phyloP scores from a whole-genome alignment of 1,139 yeast species.

The Suhomyces maxii region DNA sequence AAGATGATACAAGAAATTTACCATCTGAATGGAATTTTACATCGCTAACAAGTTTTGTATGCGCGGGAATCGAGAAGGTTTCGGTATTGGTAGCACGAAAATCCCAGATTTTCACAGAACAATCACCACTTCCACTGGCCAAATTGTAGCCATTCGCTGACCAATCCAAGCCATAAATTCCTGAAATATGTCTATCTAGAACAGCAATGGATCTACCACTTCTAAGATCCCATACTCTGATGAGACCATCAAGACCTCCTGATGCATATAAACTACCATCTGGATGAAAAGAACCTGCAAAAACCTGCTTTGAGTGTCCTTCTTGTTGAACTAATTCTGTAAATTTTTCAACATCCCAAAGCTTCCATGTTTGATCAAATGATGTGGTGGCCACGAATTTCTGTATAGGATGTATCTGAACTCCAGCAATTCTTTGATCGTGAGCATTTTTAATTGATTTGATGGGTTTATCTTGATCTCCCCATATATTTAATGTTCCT shows the following conservation, averaged over 20 bases:
- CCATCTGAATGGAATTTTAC: slow-evolving; percentile 53
- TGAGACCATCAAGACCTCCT: slow-evolving; percentile 78
- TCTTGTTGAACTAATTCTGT: slow-evolving; percentile 56
- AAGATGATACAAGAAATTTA: slow-evolving; percentile 55
- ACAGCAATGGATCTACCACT: slow-evolving; percentile 66
- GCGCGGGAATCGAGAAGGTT: slow-evolving; percentile 67
- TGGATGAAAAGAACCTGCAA: slow-evolving; percentile 61
- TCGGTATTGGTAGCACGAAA: slow-evolving; percentile 49
- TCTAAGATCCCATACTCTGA: slow-evolving; percentile 83
- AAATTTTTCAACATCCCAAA: slow-evolving; percentile 67
- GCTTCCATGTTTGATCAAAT: slow-evolving; percentile 83
- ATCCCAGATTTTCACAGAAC: slow-evolving; percentile 85
- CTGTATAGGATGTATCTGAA: slow-evolving; percentile 67
- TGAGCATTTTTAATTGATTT: slow-evolving; percentile 39
- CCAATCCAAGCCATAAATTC: slow-evolving; percentile 74
- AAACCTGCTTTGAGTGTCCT: slow-evolving; percentile 81
- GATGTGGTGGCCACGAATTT: slow-evolving; percentile 67
- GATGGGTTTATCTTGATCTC: slow-evolving; percentile 18
- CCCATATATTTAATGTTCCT: slow-evolving; percentile 54
- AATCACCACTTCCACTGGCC: slow-evolving; percentile 86
- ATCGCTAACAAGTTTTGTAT: slow-evolving; percentile 70
- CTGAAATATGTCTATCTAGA: slow-evolving; percentile 68
- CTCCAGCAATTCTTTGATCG: slow-evolving; percentile 58
- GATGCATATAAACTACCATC: slow-evolving; percentile 80
- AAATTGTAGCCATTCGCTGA: slow-evolving; percentile 72